phyloP scores from a whole-genome alignment of 2,329 filamentous ascomycete genomes.

The Clonostachys rosea region DNA sequence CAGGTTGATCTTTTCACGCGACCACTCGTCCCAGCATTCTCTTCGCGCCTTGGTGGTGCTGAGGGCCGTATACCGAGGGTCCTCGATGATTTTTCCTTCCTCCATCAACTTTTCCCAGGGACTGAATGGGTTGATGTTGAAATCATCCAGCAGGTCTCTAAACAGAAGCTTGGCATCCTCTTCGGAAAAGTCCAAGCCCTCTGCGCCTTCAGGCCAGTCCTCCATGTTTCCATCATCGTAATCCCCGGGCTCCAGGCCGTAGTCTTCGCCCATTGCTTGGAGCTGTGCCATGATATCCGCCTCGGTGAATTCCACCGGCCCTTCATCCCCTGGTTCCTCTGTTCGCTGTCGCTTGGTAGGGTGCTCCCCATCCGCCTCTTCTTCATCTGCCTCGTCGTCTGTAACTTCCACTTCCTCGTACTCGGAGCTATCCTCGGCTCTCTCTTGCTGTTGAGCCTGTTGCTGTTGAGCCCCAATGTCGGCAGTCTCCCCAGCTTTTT shows the following conservation, averaged over 20 bases:
- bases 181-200: conserved; percentile 66
- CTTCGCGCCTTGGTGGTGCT: conserved; percentile 75
- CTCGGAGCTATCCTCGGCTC: conserved; percentile 51
- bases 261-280: conserved; percentile 83
- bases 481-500: conserved; percentile 17
- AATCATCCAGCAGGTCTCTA: conserved; percentile 81
- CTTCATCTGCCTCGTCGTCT: conserved; percentile 38
- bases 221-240: conserved; percentile 62
- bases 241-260: conserved; percentile 71
- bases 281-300: conserved; percentile 93
- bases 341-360: conserved; percentile 57
- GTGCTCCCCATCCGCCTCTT: conserved; percentile 18
- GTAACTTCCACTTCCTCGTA: conserved; percentile 69
- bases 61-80: conserved; percentile 81
- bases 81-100: conserved; percentile 75
- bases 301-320: conserved; percentile 78
- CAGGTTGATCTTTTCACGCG: conserved; percentile 66
- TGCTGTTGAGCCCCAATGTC: conserved; percentile 5
- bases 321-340: conserved; percentile 43
- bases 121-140: conserved; percentile 77
- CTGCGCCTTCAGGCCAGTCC: conserved; percentile 66
- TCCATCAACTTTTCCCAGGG: conserved; percentile 90
- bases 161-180: conserved; percentile 77
- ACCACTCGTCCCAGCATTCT: conserved; percentile 83
- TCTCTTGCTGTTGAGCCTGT: conserved; percentile 1